Evolutionary conservation across 352 stramenopile species (phyloP).

Genomic region (Phytophthora parvispora): DNA sequence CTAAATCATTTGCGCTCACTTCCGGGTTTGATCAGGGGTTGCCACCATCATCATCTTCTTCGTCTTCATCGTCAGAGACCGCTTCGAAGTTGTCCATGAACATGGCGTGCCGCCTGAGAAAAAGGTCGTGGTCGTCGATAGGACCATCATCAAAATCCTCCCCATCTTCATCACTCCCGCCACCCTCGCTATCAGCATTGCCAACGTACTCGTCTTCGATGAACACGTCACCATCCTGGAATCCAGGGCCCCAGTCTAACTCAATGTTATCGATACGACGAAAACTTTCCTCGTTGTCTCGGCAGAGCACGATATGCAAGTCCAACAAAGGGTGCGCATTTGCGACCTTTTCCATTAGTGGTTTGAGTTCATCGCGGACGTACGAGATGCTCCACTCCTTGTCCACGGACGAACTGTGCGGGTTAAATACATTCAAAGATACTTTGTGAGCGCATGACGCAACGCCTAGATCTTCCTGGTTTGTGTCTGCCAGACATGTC

Average conservation of each 20-base stretch:
- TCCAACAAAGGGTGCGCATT: conserved; percentile 24
- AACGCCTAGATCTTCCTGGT: conserved; percentile 16
- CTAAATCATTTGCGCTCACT: not conserved
- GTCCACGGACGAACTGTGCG: conserved; percentile 25
- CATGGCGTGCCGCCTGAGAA: conserved; percentile 20
- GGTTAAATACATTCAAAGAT: conserved; percentile 35
- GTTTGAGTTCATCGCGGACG: conserved; percentile 37
- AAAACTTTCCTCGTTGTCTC: conserved; percentile 27
- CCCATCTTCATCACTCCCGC: conserved; percentile 26
- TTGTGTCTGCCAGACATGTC: conserved; percentile 19
- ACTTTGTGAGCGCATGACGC: conserved; percentile 21
- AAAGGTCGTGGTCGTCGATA: conserved; percentile 9
- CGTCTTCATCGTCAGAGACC: conserved; percentile 16
- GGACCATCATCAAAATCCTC: conserved; percentile 15
- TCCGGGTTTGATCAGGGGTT: not conserved
- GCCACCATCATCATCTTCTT: conserved; percentile 10
- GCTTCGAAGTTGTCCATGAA: conserved; percentile 23
- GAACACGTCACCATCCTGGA: conserved; percentile 27
- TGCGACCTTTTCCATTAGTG: conserved; percentile 40
- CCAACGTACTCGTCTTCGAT: conserved; percentile 32
- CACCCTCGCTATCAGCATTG: conserved; percentile 8
- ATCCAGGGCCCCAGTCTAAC: conserved; percentile 30
- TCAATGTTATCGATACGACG: conserved; percentile 33
- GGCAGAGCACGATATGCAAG: conserved; percentile 28
- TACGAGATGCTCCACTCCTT: conserved; percentile 34